Base-by-base conservation (phyloP, 2,329 filamentous ascomycete genomes). In the Cordyceps militaris region DNA sequence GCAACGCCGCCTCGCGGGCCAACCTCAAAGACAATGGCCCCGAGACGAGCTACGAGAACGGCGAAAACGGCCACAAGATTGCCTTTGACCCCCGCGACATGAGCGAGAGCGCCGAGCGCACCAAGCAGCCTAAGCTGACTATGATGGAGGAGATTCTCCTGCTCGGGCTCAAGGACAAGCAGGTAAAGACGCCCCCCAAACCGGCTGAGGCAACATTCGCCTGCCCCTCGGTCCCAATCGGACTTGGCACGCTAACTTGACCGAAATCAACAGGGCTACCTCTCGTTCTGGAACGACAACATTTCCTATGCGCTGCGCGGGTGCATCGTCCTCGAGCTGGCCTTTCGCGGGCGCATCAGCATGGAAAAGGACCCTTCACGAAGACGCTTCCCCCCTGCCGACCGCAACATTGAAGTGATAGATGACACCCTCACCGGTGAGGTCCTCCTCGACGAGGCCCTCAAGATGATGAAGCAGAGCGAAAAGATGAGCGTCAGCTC, bases 401-500 rank as follows among this genome's bases (percentile, higher is more conserved):
- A 99, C 75, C 85, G 94, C 65, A 80, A 94, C 66, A 97, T 99
- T 73, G 94, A 99, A 76, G 94, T 99, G 63, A 85, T 97, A 69
- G 94, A 99, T 74, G 93, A 97, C 70, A 93, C 91, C 60, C 81
- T 97, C 70, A 99, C 94, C 6, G 94, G 94, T 66, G 94, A 99
- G 77, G 94, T 97, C 63, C 82, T 99, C 67, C 83, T 99, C 69
- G 94, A 99, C 75, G 94, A 99, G 79, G 90, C 94, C 60, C 79
- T 99, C 69, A 99, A 99, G 80, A 96, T 99, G 92, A 99, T 99
- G 93, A 99, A 99, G 81, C 87, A 89, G 66, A 97, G 91, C 74
- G 94, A 99, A 79, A 97, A 96, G 82, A 97, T 99, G 94, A 97
- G 94, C 74, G 94, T 99, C 65, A 94, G 90, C 79, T 90, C 91